Conservation (phyloP, 1,284 basidiomycete species). For the Cryptococcus sp. region DNA sequence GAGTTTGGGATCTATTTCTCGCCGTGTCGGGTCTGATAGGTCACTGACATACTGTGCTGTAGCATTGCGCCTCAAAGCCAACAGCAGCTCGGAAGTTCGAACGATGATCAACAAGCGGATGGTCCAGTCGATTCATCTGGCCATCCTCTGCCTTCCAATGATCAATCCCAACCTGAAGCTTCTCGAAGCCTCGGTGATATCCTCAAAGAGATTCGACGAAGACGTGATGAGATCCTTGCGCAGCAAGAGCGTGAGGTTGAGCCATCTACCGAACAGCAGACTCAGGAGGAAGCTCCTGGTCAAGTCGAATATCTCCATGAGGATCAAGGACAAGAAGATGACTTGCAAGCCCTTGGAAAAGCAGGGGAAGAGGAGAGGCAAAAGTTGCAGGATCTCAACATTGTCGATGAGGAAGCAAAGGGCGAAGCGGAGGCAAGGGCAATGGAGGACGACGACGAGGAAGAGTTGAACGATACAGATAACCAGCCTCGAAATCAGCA, state of each 20-base stretch:
- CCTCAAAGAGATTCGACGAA: slow-evolving; percentile 77
- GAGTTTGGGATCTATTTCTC: slow-evolving; percentile 7
- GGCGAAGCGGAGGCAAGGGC: slow-evolving; percentile 19
- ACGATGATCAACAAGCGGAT: slow-evolving; percentile 42
- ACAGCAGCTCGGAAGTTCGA: slow-evolving; percentile 33
- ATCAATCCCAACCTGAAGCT: slow-evolving; percentile 59
- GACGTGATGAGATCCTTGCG: slow-evolving; percentile 80
- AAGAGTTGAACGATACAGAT: slow-evolving; percentile 25
- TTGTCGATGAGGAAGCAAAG: slow-evolving; percentile 62
- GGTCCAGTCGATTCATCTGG: slow-evolving; percentile 45
- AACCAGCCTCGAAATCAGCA: slow-evolving; percentile 19
- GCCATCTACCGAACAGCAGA: slow-evolving; percentile 37
- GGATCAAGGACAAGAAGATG: slow-evolving; percentile 63
- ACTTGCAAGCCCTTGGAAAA: slow-evolving; percentile 87
- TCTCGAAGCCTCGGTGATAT: slow-evolving; percentile 84
- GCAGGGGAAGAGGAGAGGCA: slow-evolving; percentile 80
- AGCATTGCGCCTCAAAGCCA: slow-evolving; percentile 30
- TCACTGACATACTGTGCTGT: slow-evolving; percentile 10
- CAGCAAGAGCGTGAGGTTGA: slow-evolving; percentile 43
- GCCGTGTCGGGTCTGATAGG: neutral
- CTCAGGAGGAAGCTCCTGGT: slow-evolving; percentile 58
- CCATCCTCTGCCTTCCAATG: slow-evolving; percentile 40
- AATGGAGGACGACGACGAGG: slow-evolving; percentile 23
- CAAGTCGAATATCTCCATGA: slow-evolving; percentile 81
- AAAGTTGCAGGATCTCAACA: slow-evolving; percentile 75